These are phyloP conservation scores for Papiliotrema laurentii DNA, from an alignment of 1,284 basidiomycete genomes.

Conservation along the genomic window DNA sequence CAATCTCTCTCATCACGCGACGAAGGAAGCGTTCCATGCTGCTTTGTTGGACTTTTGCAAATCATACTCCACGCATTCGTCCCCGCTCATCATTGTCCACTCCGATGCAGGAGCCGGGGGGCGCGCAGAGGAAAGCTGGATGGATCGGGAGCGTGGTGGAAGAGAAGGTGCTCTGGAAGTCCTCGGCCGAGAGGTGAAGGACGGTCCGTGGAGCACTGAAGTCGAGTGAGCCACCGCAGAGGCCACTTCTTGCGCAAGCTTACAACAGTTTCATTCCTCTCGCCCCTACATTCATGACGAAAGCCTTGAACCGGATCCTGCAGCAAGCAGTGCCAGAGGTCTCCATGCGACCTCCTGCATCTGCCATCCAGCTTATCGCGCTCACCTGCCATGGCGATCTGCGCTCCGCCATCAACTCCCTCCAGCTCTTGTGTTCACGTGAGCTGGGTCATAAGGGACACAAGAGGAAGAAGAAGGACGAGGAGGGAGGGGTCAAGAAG, in stretches of 20 bases:
- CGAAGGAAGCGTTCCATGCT: conserved; percentile 70
- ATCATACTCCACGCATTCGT: conserved; percentile 39
- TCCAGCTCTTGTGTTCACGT: conserved; percentile 63
- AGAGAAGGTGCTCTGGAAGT: conserved; percentile 51
- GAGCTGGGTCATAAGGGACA: conserved; percentile 7
- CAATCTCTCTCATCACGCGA: conserved; percentile 72
- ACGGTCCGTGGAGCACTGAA: conserved; percentile 65
- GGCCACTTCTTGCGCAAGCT: background rate
- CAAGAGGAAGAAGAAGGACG: conserved; percentile 15
- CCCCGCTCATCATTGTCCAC: conserved; percentile 78
- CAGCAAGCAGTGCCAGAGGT: conserved; percentile 49
- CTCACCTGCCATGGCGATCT: conserved; percentile 84
- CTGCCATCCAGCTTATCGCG: conserved; percentile 68
- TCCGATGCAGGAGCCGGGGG: conserved; percentile 76
- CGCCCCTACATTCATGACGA: conserved; percentile 75
- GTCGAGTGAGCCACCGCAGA: conserved; percentile 57
- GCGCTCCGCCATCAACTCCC: conserved; percentile 82
- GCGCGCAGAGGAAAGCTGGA: conserved; percentile 54
- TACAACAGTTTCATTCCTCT: conserved; percentile 77
- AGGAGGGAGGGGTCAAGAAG: conserved; percentile 20
- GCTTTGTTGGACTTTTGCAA: conserved; percentile 60
- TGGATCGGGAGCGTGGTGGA: conserved; percentile 50
- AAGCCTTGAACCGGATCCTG: conserved; percentile 68
- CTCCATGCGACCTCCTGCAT: conserved; percentile 54
- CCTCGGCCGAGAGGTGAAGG: conserved; percentile 57